Base-by-base conservation (phyloP, 164 flowering plant species). In the Euptelea pleiosperma region DNA sequence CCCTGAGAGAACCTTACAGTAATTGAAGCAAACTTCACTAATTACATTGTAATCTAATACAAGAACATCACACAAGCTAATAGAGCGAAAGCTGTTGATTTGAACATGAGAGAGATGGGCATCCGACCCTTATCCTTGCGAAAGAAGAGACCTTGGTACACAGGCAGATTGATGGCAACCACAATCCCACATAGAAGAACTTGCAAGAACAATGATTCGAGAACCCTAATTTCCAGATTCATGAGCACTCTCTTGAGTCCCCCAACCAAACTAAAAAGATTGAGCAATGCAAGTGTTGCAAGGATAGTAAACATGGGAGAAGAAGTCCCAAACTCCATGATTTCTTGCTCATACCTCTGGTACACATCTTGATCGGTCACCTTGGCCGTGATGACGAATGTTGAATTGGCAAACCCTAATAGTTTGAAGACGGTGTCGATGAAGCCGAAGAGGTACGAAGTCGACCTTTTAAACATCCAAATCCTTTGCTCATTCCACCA, bases 351-450 rank as follows among this genome's bases (percentile, higher is more conserved):
- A 39, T 79, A 83, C 58, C 91, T 54, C 49, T 65, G 22, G 0
- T 55, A 33, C 0, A 69, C 81, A 10, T 83, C 89, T 18, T 77
- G 61, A 37, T 79, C 84, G 0, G 74, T 29, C 2, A 76, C 81
- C 64, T 87, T 85, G 16, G 71, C 49, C 1, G 87, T 67, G 68
- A 87, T 67, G 0, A 61, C 35, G 34, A 87, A 87, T 7, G 55
- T 61, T 9, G 68, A 39, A 6, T 71, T 59, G 0, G 79, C 44
- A 24, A 72, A 57, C 8, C 91, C 89, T 0, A 71, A 6, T 6
- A 63, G 29, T 44, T 67, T 73, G 22, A 76, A 31, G 7, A 72
- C 41, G 48, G 77, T 63, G 49, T n/a, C n/a, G n/a, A n/a, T n/a
- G n/a, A n/a, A n/a, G n/a, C n/a, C n/a, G n/a, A n/a, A n/a, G n/a